Conservation (phyloP, 768 basidiomycete species). For the Leccinum subgranulosum region DNA sequence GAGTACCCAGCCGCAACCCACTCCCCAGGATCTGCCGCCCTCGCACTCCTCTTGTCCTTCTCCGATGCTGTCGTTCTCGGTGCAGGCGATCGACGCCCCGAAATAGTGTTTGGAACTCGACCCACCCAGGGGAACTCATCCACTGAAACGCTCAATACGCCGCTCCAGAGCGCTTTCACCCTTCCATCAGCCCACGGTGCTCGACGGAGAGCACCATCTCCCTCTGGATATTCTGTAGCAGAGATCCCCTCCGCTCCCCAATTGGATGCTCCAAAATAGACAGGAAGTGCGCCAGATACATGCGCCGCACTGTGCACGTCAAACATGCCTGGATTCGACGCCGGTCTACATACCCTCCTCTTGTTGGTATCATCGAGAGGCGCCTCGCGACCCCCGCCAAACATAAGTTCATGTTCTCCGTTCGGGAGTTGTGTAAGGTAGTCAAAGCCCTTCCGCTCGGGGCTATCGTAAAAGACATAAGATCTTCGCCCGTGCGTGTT, state of each 20-base stretch:
- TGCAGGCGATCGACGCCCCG: constrained; percentile 37
- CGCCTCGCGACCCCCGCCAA: constrained; percentile 56
- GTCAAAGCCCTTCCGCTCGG: constrained; percentile 44
- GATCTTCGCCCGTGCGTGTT: constrained; percentile 42
- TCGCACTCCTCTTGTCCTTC: not conserved
- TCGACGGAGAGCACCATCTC: constrained; percentile 7
- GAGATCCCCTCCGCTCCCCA: constrained; percentile 41
- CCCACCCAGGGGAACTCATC: constrained; percentile 73
- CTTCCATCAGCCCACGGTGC: constrained; percentile 40
- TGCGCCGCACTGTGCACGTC: constrained; percentile 38
- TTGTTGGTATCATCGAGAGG: constrained; percentile 3
- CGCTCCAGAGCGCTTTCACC: constrained; percentile 60
- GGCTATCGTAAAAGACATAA: constrained; percentile 55
- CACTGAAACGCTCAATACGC: constrained; percentile 58
- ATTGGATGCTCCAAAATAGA: constrained; percentile 47
- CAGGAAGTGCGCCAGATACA: constrained; percentile 47
- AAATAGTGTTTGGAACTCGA: constrained; percentile 47
- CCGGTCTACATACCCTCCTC: constrained; percentile 21
- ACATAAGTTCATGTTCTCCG: constrained; percentile 53
- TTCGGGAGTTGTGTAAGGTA: constrained; percentile 64
- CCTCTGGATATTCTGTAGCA: constrained; percentile 8
- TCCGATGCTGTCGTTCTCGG: not conserved
- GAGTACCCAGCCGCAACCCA: constrained; percentile 72
- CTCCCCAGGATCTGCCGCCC: constrained; percentile 45
- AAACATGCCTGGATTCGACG: constrained; percentile 26